A percentile compares a stretch with the other conserved stretches of the same genome.
phyloP scores from a whole-genome alignment of 192 early-diverging fungal genomes.

The Coemansia furcata region DNA sequence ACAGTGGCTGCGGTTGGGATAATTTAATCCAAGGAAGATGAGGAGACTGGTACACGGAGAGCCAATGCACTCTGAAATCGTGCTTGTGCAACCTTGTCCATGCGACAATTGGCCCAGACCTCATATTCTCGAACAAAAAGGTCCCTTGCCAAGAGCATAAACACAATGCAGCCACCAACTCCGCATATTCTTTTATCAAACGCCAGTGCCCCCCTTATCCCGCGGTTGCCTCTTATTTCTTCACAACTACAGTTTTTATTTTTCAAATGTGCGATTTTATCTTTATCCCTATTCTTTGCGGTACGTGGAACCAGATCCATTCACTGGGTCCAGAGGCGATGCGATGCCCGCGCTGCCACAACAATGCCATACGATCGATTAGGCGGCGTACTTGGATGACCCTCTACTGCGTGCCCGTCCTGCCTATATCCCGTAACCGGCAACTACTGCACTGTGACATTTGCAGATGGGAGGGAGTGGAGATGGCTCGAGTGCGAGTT shows the following conservation, averaged over 20 bases:
- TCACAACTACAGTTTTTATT: not conserved
- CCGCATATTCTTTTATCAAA: not conserved
- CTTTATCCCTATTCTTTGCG: slow-evolving; percentile 33
- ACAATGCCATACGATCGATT: slow-evolving; percentile 39
- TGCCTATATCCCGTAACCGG: slow-evolving; percentile 37
- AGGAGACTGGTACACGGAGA: not conserved
- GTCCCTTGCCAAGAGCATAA: not conserved
- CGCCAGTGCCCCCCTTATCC: not conserved
- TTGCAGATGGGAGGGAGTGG: slow-evolving; percentile 42
- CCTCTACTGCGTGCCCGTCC: slow-evolving; percentile 37
- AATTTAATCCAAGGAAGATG: not conserved
- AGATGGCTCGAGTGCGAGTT: slow-evolving; percentile 7
- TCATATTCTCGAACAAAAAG: not conserved
- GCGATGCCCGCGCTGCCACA: slow-evolving; percentile 42
- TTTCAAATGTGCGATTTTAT: slow-evolving; percentile 43
- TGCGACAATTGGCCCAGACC: not conserved
- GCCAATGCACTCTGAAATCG: not conserved
- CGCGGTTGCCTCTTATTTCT: not conserved
- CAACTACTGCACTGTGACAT: slow-evolving; percentile 40
- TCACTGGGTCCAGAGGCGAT: slow-evolving; percentile 37
- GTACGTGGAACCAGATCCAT: slow-evolving; percentile 35
- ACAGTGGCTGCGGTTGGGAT: not conserved
- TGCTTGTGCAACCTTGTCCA: not conserved
- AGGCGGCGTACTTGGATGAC: slow-evolving; percentile 46
- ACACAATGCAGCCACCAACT: not conserved